phyloP scores from a whole-genome alignment of 768 basidiomycete species.

The Boletus rex-veris region DNA sequence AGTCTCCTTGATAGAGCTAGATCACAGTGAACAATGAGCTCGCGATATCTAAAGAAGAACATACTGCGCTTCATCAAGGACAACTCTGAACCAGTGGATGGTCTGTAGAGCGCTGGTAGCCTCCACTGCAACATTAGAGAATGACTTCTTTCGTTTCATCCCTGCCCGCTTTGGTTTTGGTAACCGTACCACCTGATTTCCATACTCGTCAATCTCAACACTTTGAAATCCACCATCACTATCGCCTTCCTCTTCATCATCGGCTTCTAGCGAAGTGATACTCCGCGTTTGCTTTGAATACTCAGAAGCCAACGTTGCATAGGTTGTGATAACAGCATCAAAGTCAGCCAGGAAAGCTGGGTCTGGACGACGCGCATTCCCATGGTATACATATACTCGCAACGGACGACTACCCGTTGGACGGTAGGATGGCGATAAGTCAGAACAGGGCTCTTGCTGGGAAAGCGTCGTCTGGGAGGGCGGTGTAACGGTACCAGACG shows the following conservation, averaged over 20 bases:
- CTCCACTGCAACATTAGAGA: slow-evolving; percentile 40
- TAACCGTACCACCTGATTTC: slow-evolving; percentile 56
- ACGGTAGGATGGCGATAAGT: slow-evolving; percentile 32
- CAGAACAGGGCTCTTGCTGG: slow-evolving; percentile 25
- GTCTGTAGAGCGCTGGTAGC: slow-evolving; percentile 82
- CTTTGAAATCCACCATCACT: slow-evolving; percentile 63
- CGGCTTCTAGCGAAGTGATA: slow-evolving; percentile 52
- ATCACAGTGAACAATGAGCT: neutral
- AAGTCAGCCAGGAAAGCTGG: slow-evolving; percentile 87
- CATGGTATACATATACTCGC: slow-evolving; percentile 96
- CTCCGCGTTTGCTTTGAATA: slow-evolving; percentile 85
- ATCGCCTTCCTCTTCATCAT: slow-evolving; percentile 64
- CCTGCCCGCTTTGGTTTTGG: slow-evolving; percentile 66
- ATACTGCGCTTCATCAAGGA: slow-evolving; percentile 94
- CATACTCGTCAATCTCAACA: slow-evolving; percentile 64
- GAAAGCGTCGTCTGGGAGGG: slow-evolving; percentile 34
- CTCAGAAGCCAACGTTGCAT: slow-evolving; percentile 92
- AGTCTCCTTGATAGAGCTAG: slow-evolving; percentile 94
- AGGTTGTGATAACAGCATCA: slow-evolving; percentile 97
- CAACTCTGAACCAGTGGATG: slow-evolving; percentile 94
- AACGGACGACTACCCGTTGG: slow-evolving; percentile 49
- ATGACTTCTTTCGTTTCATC: slow-evolving; percentile 61
- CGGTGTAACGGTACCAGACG: slow-evolving; percentile 36
- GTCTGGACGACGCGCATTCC: slow-evolving; percentile 81
- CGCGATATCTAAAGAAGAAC: slow-evolving; percentile 32